These are phyloP conservation scores for Clarireedia homoeocarpa DNA, from an alignment of 2,329 filamentous ascomycete species.

Conservation along the genomic window DNA sequence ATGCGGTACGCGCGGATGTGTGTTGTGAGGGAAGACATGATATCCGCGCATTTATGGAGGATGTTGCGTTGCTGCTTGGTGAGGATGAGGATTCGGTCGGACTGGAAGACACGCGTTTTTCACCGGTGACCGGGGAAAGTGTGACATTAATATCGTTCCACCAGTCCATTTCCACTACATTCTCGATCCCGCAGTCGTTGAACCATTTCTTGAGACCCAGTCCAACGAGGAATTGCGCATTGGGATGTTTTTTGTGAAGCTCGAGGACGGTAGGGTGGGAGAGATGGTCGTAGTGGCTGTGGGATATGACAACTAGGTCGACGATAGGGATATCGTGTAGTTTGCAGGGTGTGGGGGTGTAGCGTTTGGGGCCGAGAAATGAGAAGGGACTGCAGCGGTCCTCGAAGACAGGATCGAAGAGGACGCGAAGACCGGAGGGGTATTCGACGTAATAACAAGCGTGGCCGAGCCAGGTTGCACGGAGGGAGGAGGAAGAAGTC, in stretches of 20 bases:
- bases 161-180: slow-evolving; percentile 90
- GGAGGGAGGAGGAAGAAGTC: slow-evolving; percentile 47
- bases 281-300: slow-evolving; percentile 85
- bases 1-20: slow-evolving; percentile 57
- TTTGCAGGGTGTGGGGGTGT: slow-evolving; percentile 67
- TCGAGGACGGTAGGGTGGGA: slow-evolving; percentile 68
- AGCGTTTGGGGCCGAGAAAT: slow-evolving; percentile 66
- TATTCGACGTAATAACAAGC: slow-evolving; percentile 93
- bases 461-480: slow-evolving; percentile 92
- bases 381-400: slow-evolving; percentile 73
- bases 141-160: slow-evolving; percentile 78
- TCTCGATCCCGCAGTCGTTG: slow-evolving; percentile 55
- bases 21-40: slow-evolving; percentile 83
- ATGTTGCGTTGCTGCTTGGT: slow-evolving; percentile 19
- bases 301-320: slow-evolving; percentile 49
- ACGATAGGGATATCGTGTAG: slow-evolving; percentile 70
- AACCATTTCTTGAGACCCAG: slow-evolving; percentile 84
- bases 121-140: slow-evolving; percentile 38
- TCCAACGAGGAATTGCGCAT: slow-evolving; percentile 82
- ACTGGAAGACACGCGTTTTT: slow-evolving; percentile 19
- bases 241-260: slow-evolving; percentile 62
- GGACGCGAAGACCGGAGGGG: slow-evolving; percentile 72
- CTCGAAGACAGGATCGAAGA: slow-evolving; percentile 93
- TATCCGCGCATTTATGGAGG: slow-evolving; percentile 60
- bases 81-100: slow-evolving; percentile 26